These are phyloP conservation scores for Vitis hybrid DNA, from an alignment of 177 flowering plant genomes.

Conservation along the genomic window DNA sequence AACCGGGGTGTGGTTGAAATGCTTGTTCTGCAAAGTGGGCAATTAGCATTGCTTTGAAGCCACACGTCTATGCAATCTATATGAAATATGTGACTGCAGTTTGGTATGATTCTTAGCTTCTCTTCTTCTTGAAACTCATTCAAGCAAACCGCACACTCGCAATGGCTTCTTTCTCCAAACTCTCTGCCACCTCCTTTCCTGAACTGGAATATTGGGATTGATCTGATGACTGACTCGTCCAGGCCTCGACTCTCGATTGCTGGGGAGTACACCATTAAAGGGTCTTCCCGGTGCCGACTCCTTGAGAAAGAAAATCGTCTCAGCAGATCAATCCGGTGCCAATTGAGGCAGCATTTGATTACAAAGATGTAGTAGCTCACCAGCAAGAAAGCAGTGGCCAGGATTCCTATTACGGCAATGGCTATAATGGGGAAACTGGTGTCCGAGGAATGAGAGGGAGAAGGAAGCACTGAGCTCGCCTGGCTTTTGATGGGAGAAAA, in stretches of 20 bases:
- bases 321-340: conserved; percentile 58
- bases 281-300: conserved; percentile 27
- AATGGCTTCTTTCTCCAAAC: conserved; percentile 22
- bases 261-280: conserved; percentile 41
- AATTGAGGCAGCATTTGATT: conserved; percentile 86
- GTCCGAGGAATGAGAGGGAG: conserved; percentile 27
- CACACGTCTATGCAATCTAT: conserved; percentile 93
- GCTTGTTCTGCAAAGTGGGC: conserved; percentile 87
- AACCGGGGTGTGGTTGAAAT: conserved; percentile 41
- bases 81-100: conserved; percentile 76
- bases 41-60: conserved; percentile 84
- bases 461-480: conserved; percentile 8
- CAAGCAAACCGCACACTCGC: conserved; percentile 84
- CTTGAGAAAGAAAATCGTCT: conserved; percentile 46
- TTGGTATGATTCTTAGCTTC: conserved; percentile 65
- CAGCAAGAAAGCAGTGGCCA: conserved; percentile 72
- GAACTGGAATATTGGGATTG: conserved; percentile 66
- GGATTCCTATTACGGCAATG: conserved; percentile 68
- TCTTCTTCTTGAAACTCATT: conserved; percentile 79
- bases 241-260: conserved; percentile 48
- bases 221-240: conserved; percentile 62
- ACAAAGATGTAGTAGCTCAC: conserved; percentile 84
- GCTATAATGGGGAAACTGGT: conserved; percentile 71
- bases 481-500: conserved; percentile 20
- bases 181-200: conserved; percentile 24